A percentile compares a stretch with the other conserved stretches of the same genome.
phyloP scores from a whole-genome alignment of 306 rosid genomes.

The Trifolium fragiferum region DNA sequence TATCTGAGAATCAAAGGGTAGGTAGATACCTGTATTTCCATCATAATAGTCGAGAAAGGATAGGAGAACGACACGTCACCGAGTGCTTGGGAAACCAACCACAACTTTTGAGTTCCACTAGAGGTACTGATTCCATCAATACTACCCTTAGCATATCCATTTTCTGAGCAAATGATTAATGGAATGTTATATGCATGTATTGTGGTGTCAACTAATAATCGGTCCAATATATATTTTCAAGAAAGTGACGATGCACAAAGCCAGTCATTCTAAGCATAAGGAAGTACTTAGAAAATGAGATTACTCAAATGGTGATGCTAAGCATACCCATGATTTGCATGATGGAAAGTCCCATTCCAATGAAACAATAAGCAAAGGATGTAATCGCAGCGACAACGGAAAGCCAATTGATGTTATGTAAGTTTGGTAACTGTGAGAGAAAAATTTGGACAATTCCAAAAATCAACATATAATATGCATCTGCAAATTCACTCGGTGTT shows the following conservation, averaged over 20 bases:
- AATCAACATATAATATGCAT: slow-evolving; percentile 57
- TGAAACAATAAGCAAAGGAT: slow-evolving; percentile 71
- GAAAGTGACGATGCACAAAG: slow-evolving; percentile 20
- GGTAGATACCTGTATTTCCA: slow-evolving; percentile 78
- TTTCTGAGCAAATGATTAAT: slow-evolving; percentile 54
- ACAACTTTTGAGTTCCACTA: slow-evolving; percentile 58
- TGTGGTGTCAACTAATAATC: not conserved
- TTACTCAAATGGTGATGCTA: not conserved
- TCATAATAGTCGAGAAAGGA: slow-evolving; percentile 77
- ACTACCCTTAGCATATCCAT: slow-evolving; percentile 67
- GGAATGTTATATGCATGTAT: slow-evolving; percentile 14
- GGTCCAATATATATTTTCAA: slow-evolving; percentile 27
- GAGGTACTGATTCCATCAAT: slow-evolving; percentile 54
- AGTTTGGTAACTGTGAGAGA: slow-evolving; percentile 76
- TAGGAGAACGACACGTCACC: slow-evolving; percentile 89
- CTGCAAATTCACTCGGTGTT: slow-evolving; percentile 41
- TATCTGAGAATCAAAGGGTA: not conserved
- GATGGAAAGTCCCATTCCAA: slow-evolving; percentile 65
- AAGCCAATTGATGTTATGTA: slow-evolving; percentile 73
- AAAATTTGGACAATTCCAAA: slow-evolving; percentile 66
- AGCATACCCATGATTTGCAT: slow-evolving; percentile 50
- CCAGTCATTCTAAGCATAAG: slow-evolving; percentile 15
- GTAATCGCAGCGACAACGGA: slow-evolving; percentile 74
- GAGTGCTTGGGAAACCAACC: slow-evolving; percentile 75
- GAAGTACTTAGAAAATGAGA: slow-evolving; percentile 19